Conservation (phyloP, 495 filamentous ascomycete species). For the Clohesyomyces aquaticus region DNA sequence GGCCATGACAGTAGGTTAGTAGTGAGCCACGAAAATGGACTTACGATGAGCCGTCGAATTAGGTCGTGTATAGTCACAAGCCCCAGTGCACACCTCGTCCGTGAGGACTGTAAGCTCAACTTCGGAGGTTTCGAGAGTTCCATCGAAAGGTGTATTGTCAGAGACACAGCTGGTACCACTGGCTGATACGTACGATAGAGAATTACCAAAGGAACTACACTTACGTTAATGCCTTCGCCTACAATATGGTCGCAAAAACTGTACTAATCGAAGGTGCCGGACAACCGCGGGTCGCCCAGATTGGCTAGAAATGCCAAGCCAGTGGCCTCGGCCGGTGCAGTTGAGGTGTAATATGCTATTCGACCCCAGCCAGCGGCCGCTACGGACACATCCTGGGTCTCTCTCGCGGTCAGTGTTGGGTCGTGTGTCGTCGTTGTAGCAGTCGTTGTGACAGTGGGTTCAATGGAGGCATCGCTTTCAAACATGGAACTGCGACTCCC, state of each 20-base stretch:
- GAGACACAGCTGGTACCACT: conserved; percentile 56
- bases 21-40: no score
- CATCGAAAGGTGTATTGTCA: conserved; percentile 31
- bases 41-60: conserved; percentile 65
- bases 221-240: conserved; percentile 16
- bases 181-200: conserved; percentile 62
- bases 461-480: neutral
- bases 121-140: conserved; percentile 46
- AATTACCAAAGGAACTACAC: conserved; percentile 61
- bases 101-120: conserved; percentile 66
- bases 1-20: no score
- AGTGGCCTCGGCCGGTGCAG: conserved; percentile 48
- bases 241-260: conserved; percentile 36
- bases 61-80: conserved; percentile 62
- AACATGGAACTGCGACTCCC: neutral
- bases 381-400: neutral
- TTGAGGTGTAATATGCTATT: conserved; percentile 62
- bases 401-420: neutral
- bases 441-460: neutral
- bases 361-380: conserved; percentile 45
- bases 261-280: conserved; percentile 62
- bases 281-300: conserved; percentile 58
- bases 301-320: conserved; percentile 71
- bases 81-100: conserved; percentile 57
- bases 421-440: neutral